These are phyloP conservation scores for Fagopyrum tataricum DNA, from an alignment of 148 eudicot genomes.

Conservation along the genomic window DNA sequence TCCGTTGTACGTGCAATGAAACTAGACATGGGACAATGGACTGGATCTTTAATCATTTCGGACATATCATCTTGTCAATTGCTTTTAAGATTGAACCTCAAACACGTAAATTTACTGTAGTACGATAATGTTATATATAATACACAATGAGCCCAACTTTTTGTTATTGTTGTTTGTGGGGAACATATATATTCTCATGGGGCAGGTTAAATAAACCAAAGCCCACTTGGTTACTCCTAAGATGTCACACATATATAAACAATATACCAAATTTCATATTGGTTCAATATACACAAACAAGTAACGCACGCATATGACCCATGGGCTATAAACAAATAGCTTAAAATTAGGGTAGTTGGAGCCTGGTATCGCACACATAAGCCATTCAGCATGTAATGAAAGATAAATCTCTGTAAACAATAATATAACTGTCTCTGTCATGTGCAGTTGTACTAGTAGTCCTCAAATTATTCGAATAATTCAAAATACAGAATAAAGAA, in stretches of 20 bases:
- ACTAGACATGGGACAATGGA: no score
- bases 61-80: no score
- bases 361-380: slow-evolving; percentile 2
- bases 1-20: no score
- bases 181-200: neutral
- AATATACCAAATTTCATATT: neutral
- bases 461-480: neutral
- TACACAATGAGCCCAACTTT: neutral
- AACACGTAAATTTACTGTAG: neutral
- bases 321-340: neutral
- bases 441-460: slow-evolving; percentile 8
- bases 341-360: neutral
- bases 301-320: neutral
- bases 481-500: slow-evolving; percentile 2
- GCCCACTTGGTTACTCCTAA: neutral
- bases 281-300: neutral
- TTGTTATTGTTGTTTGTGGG: neutral
- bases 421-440: neutral
- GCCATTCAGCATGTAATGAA: neutral
- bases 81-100: neutral
- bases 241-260: neutral
- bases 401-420: neutral
- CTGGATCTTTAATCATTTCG: no score
- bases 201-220: neutral
- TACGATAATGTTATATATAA: neutral